Evolutionary conservation across 805 yeast genomes (phyloP), one percentile per base, ranked within the genome.

Genomic region (Clavispora fructus): DNA sequence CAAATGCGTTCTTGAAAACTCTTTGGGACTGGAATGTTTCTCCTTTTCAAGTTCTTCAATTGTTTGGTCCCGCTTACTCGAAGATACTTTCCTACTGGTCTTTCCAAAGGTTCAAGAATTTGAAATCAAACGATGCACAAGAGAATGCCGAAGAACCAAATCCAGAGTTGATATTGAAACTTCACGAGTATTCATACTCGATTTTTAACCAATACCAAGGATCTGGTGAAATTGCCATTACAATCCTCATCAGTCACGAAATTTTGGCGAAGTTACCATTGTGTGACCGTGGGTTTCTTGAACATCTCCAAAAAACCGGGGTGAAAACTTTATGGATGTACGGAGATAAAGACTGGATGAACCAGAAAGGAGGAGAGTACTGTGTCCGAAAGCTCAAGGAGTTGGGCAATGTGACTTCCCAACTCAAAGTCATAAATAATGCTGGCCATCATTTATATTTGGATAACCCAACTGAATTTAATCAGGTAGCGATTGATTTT

Each of bases 321-420:
- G 54, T 68, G n/a, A 52, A 56, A 26, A 55, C 61, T 1, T 44
- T 63, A 2, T 69, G 74, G 71, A 37, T 69, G 38, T 71, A 71
- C 42, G 75, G 75, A 1, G 74, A 69, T 11, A 65, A 63, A 33
- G 75, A 71, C 48, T 71, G 75, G 75, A 71, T 71, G 75, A 71
- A 71, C 42, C 32, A 44, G 11, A 58, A 60, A 14, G 75, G 75
- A 1, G 75, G 75, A 1, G 50, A 60, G 45, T 60, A 62, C 48
- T 59, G 70, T 14, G 58, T 54, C 41, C 60, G 65, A 7, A 58
- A 62, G 30, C 50, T 71, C 4, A 17, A 43, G 19, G 49, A 49
- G 7, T 40, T 53, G 33, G 53, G 59, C 7, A 16, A 57, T 12
- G 39, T 32, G 9, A 29, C 31, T 13, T 41, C 65, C 4, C 45